These are phyloP conservation scores for Gossypium davidsonii DNA, from an alignment of 441 rosid genomes.

Conservation along the genomic window DNA sequence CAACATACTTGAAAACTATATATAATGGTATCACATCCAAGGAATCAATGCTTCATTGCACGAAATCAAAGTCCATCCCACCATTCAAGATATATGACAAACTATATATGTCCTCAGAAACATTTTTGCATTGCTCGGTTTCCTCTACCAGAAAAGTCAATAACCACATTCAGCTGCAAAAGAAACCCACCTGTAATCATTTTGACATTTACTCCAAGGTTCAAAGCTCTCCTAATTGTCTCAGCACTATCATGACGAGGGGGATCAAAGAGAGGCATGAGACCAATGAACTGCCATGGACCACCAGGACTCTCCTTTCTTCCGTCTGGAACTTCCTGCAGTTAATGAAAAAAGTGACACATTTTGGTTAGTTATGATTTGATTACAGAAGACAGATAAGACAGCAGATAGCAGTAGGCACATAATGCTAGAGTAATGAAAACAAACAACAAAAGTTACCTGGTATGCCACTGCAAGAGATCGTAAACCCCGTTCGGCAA, in stretches of 20 bases:
- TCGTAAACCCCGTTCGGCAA: constrained; percentile 87
- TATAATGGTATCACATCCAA: neutral
- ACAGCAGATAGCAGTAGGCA: neutral
- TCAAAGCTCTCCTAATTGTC: constrained; percentile 82
- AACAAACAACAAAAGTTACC: constrained; percentile 29
- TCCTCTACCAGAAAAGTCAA: neutral
- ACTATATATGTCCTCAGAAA: neutral
- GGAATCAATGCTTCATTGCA: neutral
- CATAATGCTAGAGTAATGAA: neutral
- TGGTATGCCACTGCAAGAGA: constrained; percentile 96
- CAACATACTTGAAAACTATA: neutral
- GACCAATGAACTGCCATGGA: constrained; percentile 86
- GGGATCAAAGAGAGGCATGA: constrained; percentile 97
- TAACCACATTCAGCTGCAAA: neutral
- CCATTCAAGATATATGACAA: neutral
- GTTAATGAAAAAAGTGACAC: neutral
- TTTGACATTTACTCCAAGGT: constrained; percentile 93
- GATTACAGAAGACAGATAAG: neutral
- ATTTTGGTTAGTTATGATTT: neutral
- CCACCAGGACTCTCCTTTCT: constrained; percentile 83
- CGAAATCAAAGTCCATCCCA: neutral
- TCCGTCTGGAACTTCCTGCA: constrained; percentile 88
- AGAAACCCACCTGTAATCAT: constrained; percentile 75
- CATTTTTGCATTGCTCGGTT: neutral
- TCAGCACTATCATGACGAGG: constrained; percentile 98